phyloP scores from a whole-genome alignment of 78 protist genomes.

The slime mould (Dictyostelium discoideum) region dicty_2.7 NC_007088.5:7190501-7191000 shows the following conservation, averaged over 20 bases:
- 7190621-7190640: conserved; percentile 52
- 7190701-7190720: conserved; percentile 99
- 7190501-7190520: too few relatives aligned
- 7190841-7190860: conserved; percentile 99
- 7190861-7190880: conserved; percentile 94
- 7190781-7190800: conserved; percentile 90
- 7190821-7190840: conserved; percentile 94
- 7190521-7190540: too few relatives aligned
- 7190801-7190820: conserved; percentile 92
- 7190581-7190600: neutral
- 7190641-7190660: conserved; percentile 91
- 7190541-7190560: neutral
- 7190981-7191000: conserved; percentile 97
- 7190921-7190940: conserved; percentile 99
- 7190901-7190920: conserved; percentile 99
- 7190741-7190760: conserved; percentile 91
- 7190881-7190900: conserved; percentile 84
- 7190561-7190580: neutral
- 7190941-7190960: conserved; percentile 97
- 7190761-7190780: conserved; percentile 96
- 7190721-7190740: conserved; percentile 86
- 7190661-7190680: conserved; percentile 98
- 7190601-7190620: neutral
- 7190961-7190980: conserved; percentile 92
- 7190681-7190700: conserved; percentile 97